Conservation (phyloP, 176 grass and related monocot species). For the Alloteropsis semialata region DNA sequence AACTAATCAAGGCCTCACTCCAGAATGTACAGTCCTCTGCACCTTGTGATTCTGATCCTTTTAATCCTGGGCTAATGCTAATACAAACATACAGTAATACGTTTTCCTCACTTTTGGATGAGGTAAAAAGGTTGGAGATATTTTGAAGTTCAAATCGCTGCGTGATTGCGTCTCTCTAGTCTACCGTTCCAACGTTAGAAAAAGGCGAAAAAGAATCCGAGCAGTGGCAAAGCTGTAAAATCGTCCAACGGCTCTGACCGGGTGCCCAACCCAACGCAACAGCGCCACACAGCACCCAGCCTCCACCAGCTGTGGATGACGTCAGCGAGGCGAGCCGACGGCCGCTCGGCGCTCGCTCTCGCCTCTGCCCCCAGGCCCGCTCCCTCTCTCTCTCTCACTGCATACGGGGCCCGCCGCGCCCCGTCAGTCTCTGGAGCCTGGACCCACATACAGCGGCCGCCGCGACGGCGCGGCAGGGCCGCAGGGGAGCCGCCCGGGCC, state of each 20-base stretch:
- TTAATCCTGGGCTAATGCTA: not conserved
- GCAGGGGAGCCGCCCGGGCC: not conserved
- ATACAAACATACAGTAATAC: not conserved
- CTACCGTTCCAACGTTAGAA: not conserved
- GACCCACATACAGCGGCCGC: not conserved
- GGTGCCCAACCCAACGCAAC: too few species aligned
- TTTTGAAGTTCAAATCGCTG: slow-evolving; percentile 15
- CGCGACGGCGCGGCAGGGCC: not conserved
- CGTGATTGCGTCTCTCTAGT: too few species aligned
- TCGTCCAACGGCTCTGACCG: not conserved
- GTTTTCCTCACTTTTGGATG: not conserved
- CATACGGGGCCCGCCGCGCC: not conserved
- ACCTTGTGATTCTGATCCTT: not conserved
- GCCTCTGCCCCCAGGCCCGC: not conserved
- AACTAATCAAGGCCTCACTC: too few species aligned
- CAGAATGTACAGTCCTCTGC: too few species aligned
- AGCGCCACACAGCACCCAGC: not conserved
- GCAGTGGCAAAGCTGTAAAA: slow-evolving; percentile 36
- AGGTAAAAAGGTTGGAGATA: not conserved
- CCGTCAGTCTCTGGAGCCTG: not conserved
- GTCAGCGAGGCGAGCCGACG: slow-evolving; percentile 8
- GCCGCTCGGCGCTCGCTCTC: not conserved
- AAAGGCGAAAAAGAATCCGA: not conserved
- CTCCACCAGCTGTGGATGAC: slow-evolving; percentile 33
- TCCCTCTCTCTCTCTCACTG: not conserved